phyloP scores from a whole-genome alignment of 2,329 filamentous ascomycete species.

The Fusarium coffeatum region DNA sequence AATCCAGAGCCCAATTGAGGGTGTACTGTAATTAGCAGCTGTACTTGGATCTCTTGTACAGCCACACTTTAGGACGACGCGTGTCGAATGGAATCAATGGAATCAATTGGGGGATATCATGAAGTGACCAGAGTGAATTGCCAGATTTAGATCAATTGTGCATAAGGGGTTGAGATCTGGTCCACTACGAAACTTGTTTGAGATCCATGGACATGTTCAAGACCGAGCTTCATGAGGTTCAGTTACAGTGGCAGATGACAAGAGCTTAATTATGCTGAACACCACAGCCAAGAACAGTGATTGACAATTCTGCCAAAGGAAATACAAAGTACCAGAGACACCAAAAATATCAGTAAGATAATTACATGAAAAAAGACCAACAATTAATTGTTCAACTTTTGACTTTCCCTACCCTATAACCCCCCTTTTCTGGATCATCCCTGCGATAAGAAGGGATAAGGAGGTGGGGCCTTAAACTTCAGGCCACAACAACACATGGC shows the following conservation, averaged over 20 bases:
- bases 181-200: not conserved
- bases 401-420: conserved; percentile 27
- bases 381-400: not conserved
- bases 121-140: not conserved
- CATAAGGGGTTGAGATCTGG: not conserved
- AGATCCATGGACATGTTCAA: not conserved
- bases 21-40: conserved; percentile 19
- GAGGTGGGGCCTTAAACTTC: conserved; percentile 41
- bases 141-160: not conserved
- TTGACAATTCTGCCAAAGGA: not conserved
- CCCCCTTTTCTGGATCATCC: conserved; percentile 38
- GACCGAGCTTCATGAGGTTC: not conserved
- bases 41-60: conserved; percentile 14
- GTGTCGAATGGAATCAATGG: conserved; percentile 10
- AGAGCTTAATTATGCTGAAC: not conserved
- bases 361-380: not conserved
- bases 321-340: not conserved
- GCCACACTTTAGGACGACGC: conserved; percentile 32
- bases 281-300: not conserved
- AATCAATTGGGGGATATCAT: not conserved
- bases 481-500: conserved; percentile 43
- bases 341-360: not conserved
- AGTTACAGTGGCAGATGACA: not conserved
- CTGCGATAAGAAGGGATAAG: conserved; percentile 34
- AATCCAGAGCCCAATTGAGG: conserved; percentile 22